Percentiles rank a stretch among this genome's conserved stretches.
phyloP scores from a whole-genome alignment of 2,329 filamentous ascomycete species.

The Beauveria asiatica region DNA sequence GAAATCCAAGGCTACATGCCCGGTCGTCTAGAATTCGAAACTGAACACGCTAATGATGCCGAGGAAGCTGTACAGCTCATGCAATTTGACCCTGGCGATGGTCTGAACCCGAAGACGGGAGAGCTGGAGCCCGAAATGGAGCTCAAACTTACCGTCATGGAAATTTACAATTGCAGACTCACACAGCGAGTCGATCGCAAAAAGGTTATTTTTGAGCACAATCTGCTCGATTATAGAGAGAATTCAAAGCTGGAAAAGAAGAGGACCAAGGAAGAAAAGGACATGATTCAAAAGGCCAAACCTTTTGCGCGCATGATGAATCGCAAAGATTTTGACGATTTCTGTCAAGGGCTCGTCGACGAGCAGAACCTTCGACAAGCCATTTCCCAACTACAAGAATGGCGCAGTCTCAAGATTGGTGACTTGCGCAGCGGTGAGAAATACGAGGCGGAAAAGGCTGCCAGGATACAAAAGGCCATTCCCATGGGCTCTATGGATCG shows the following conservation, averaged over 20 bases:
- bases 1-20: constrained; percentile 99
- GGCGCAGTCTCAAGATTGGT: constrained; percentile 76
- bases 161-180: constrained; percentile 90
- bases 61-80: constrained; percentile 97
- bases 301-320: constrained; percentile 98
- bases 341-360: constrained; percentile 78
- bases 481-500: constrained; percentile 79
- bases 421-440: constrained; percentile 82
- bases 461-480: constrained; percentile 58
- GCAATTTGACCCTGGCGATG: constrained; percentile 95
- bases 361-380: constrained; percentile 88
- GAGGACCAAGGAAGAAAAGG: constrained; percentile 88
- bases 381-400: constrained; percentile 86
- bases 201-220: constrained; percentile 94
- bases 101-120: constrained; percentile 73
- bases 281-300: constrained; percentile 86
- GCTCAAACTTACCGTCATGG: constrained; percentile 94
- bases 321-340: constrained; percentile 76
- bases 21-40: constrained; percentile 93
- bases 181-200: constrained; percentile 90
- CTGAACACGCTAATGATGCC: constrained; percentile 93
- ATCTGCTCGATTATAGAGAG: constrained; percentile 85
- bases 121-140: constrained; percentile 94
- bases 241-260: constrained; percentile 88
- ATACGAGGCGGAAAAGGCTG: constrained; percentile 81